phyloP scores from a whole-genome alignment of 805 yeast genomes.

The Ogataea polymorpha region DNA sequence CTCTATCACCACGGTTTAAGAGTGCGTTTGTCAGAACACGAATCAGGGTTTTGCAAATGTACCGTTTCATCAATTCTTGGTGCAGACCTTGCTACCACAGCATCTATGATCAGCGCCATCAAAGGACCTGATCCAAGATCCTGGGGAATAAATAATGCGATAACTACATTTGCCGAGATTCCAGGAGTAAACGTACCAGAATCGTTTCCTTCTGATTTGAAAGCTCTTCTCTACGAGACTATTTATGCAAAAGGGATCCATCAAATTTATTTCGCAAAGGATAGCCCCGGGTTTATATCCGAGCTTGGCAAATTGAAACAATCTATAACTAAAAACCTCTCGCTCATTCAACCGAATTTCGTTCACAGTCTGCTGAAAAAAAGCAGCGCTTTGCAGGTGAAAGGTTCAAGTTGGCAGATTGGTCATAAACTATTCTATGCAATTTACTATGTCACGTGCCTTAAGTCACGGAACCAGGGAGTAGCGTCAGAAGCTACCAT shows the following conservation, averaged over 20 bases:
- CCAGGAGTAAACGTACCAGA: constrained; percentile 8
- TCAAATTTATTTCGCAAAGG: constrained; percentile 6
- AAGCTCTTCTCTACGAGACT: constrained; percentile 9
- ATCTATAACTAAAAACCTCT: constrained; percentile 2
- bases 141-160: constrained; percentile 13
- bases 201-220: constrained; percentile 15
- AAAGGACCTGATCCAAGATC: constrained; percentile 6
- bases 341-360: constrained; percentile 1
- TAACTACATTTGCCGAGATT: constrained; percentile 13
- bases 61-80: constrained; percentile 11
- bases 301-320: constrained; percentile 4
- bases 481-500: constrained; percentile 4
- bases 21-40: constrained; percentile 1
- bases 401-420: constrained; percentile 11
- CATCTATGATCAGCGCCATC: constrained; percentile 14
- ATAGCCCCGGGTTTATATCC: not conserved
- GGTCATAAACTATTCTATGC: constrained; percentile 16
- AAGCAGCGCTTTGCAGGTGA: constrained; percentile 7
- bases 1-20: constrained; percentile 10
- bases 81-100: constrained; percentile 14
- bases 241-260: constrained; percentile 17
- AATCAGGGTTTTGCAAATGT: constrained; percentile 1
- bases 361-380: constrained; percentile 8
- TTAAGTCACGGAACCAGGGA: not conserved
- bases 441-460: constrained; percentile 7